Evolutionary conservation across 441 rosid species (phyloP), one percentile per base, ranked within the genome.

Genomic region (Populus trichocarpa): DNA sequence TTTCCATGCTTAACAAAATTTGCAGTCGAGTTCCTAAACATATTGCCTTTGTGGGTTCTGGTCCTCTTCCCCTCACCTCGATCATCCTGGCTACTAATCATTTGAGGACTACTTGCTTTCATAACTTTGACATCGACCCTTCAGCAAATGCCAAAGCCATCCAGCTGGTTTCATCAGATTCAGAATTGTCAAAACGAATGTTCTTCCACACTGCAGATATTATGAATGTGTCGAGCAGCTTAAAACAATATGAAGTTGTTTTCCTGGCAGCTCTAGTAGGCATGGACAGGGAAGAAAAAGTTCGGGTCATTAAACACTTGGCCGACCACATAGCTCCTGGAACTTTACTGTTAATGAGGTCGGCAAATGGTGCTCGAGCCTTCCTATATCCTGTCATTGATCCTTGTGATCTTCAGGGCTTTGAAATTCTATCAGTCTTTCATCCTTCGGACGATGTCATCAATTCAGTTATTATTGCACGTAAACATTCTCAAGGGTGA

Each of bases 201-300:
- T 63, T 85, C 35, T 95, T 93, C 76, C 95, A 88, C 73, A 92
- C 97, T 1, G 42, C 72, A 14, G 87, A 95, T 68, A 79, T 95
- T 16, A 82, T 91, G 87, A 76, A 87, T 70, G 87, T 89, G 0
- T 83, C 89, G 0, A 67, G 74, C 3, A 81, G 81, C 61, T 69
- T 95, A 63, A 81, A 81, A 71, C 83, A 88, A 35, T 91, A 82
- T 38, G 92, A 89, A 8, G 94, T 92, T 16, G 90, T 93, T 67
- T 90, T 92, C 82, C 83, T 95, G 78, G 97, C 98, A 8, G 91
- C 96, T 25, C 89, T 93, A 18, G 97, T 95, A 1, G 99, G 98
- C 28, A 88, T 91, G 96, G 90, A 88, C 83, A 89, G 85, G 85
- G 80, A 89, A 16, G 95, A 82, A 36, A 93, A 95, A 77, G 72